Conservation (phyloP, 768 basidiomycete species). For the Boletus subcaerulescens region DNA sequence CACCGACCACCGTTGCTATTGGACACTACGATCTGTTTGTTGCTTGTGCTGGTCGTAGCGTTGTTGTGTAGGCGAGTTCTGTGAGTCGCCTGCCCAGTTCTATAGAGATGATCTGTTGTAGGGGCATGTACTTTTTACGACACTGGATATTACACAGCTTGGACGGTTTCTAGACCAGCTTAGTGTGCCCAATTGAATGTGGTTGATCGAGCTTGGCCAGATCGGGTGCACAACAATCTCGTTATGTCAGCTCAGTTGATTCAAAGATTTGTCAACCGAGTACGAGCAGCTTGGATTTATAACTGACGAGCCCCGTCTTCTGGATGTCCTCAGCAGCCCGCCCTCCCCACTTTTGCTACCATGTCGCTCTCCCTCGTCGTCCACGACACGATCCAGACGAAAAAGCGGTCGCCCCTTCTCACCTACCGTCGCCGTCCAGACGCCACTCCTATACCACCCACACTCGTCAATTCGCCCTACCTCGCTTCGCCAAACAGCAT, state of each 20-base stretch:
- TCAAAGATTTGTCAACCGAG: constrained; percentile 26
- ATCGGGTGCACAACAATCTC: constrained; percentile 13
- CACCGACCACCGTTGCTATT: constrained; percentile 58
- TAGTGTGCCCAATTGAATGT: constrained; percentile 15
- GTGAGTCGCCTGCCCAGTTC: constrained; percentile 27
- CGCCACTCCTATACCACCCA: constrained; percentile 55
- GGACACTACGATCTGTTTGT: constrained; percentile 71
- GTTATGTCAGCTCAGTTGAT: constrained; percentile 27
- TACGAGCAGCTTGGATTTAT: constrained; percentile 13
- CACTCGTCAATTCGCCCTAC: constrained; percentile 52
- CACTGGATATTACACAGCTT: constrained; percentile 15
- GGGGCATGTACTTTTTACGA: constrained; percentile 15
- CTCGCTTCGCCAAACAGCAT: constrained; percentile 49
- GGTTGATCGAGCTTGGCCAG: constrained; percentile 18
- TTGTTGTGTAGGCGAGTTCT: constrained; percentile 62
- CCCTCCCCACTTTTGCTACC: background rate
- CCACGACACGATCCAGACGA: constrained; percentile 11
- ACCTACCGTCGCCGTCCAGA: constrained; percentile 25
- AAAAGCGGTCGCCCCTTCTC: constrained; percentile 21
- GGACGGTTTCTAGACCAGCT: constrained; percentile 22
- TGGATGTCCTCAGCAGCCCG: constrained; percentile 9
- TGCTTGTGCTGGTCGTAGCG: constrained; percentile 64
- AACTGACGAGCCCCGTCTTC: background rate
- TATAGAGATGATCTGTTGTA: constrained; percentile 21
- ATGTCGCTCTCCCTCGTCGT: constrained; percentile 18